A percentile compares a stretch with the other conserved stretches of the same genome.
phyloP scores from a whole-genome alignment of 495 filamentous ascomycete genomes.

The Trichoderma reesei region DNA sequence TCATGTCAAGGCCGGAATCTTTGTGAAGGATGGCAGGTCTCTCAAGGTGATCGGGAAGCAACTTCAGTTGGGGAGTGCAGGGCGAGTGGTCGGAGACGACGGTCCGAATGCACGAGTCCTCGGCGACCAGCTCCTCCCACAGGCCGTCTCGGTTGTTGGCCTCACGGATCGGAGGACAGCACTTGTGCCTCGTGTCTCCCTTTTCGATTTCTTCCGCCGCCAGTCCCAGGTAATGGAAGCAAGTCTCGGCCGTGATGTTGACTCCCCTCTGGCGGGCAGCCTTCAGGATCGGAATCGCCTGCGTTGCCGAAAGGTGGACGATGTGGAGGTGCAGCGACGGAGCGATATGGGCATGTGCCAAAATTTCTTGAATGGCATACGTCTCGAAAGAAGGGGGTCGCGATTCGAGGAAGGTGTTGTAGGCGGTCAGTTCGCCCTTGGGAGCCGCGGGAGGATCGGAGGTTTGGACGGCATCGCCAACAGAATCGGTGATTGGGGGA shows the following conservation, averaged over 20 bases:
- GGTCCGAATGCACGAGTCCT: constrained; percentile 76
- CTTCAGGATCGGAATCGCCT: constrained; percentile 82
- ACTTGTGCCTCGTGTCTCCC: constrained; percentile 94
- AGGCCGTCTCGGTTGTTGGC: constrained; percentile 77
- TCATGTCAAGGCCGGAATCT: constrained; percentile 40
- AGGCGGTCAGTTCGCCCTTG: constrained; percentile 64
- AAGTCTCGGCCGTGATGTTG: constrained; percentile 93
- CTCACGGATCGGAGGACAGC: constrained; percentile 88
- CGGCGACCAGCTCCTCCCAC: constrained; percentile 68
- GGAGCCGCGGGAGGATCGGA: constrained; percentile 66
- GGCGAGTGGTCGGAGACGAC: constrained; percentile 96
- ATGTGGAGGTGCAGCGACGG: constrained; percentile 85
- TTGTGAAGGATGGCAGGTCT: constrained; percentile 31
- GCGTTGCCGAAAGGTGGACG: constrained; percentile 85
- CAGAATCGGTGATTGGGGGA: constrained; percentile 72
- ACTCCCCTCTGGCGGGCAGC: constrained; percentile 68
- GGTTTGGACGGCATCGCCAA: constrained; percentile 65
- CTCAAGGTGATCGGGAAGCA: constrained; percentile 58
- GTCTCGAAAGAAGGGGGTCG: constrained; percentile 86
- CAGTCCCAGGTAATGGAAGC: constrained; percentile 94
- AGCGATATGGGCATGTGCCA: constrained; percentile 69
- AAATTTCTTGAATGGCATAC: constrained; percentile 77
- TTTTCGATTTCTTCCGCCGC: constrained; percentile 76
- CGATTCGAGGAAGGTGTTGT: constrained; percentile 86
- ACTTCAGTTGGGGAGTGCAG: constrained; percentile 89